Percentiles rank a stretch among this genome's conserved stretches.
These are phyloP conservation scores for Silene noctiflora DNA, from an alignment of 179 eudicot genomes.

Conservation along the genomic window DNA sequence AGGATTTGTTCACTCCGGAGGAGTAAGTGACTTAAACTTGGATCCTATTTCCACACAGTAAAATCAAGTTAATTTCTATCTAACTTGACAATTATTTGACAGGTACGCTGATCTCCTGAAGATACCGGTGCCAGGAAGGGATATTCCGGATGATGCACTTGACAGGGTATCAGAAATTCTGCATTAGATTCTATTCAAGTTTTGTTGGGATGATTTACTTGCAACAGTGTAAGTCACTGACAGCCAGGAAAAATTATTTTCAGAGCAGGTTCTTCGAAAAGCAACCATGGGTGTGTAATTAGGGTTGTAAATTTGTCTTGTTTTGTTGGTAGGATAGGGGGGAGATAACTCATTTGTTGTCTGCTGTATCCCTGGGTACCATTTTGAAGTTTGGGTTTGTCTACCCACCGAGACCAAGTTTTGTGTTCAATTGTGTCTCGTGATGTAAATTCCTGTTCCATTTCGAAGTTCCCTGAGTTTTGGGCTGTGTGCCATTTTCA, in stretches of 20 bases:
- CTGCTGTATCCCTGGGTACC: too few species aligned
- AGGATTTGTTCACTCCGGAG: conserved; percentile 54
- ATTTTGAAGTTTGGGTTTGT: too few species aligned
- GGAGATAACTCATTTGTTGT: too few species aligned
- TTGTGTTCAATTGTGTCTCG: conserved; percentile 12
- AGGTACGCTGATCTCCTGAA: conserved; percentile 72
- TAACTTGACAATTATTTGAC: conserved; percentile 19
- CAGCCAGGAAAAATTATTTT: not conserved
- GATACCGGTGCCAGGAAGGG: conserved; percentile 85
- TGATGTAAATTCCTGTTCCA: not conserved
- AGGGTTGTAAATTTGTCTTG: conserved; percentile 3
- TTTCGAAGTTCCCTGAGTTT: not conserved
- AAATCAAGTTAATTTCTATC: conserved; percentile 14
- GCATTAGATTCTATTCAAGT: conserved; percentile 17
- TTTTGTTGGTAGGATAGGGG: not conserved
- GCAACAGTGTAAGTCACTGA: not conserved
- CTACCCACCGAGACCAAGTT: not conserved
- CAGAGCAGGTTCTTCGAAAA: not conserved
- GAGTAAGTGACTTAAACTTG: conserved; percentile 54
- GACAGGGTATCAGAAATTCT: conserved; percentile 61
- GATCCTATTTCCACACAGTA: conserved; percentile 7
- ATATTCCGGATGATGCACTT: conserved; percentile 74
- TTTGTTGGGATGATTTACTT: not conserved
- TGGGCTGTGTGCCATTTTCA: conserved; percentile 7
- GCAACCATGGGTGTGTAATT: not conserved